These are phyloP conservation scores for Candida glaebosa DNA, from an alignment of 805 yeast genomes.

Conservation along the genomic window DNA sequence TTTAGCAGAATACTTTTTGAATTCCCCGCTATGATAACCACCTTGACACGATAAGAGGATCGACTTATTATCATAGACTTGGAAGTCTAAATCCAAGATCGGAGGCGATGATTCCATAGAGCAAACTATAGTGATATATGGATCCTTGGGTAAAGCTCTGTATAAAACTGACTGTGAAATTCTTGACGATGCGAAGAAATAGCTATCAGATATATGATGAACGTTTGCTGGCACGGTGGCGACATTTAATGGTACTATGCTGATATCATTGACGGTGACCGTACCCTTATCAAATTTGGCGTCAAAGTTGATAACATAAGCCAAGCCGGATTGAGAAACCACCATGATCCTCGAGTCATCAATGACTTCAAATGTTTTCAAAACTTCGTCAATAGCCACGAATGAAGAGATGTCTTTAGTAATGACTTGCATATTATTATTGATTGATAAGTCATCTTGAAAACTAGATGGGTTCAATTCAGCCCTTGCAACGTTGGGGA, in stretches of 20 bases:
- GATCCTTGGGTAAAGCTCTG: slow-evolving; percentile 20
- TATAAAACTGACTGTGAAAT: slow-evolving; percentile 30
- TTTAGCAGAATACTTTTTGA: slow-evolving; percentile 9
- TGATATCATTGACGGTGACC: slow-evolving; percentile 13
- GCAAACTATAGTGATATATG: slow-evolving; percentile 21
- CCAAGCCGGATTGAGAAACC: slow-evolving; percentile 26
- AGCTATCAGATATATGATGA: slow-evolving; percentile 22
- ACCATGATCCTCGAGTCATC: slow-evolving; percentile 26
- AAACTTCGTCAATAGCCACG: neutral
- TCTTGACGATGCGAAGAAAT: slow-evolving; percentile 28
- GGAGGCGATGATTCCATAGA: slow-evolving; percentile 29
- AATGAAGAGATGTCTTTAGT: slow-evolving; percentile 15
- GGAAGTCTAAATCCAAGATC: slow-evolving; percentile 20
- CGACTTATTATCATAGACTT: slow-evolving; percentile 2
- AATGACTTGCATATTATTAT: slow-evolving; percentile 12
- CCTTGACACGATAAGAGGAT: slow-evolving; percentile 28
- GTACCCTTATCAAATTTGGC: neutral
- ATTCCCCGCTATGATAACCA: slow-evolving; percentile 33
- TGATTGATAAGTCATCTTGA: slow-evolving; percentile 10
- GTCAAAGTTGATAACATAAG: slow-evolving; percentile 22
- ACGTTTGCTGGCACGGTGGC: slow-evolving; percentile 28
- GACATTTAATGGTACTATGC: slow-evolving; percentile 23
- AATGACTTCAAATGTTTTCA: slow-evolving; percentile 14
- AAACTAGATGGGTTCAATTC: neutral
- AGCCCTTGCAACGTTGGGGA: slow-evolving; percentile 17